Evolutionary conservation across 495 filamentous ascomycete genomes (phyloP).

Genomic region (Apodospora peruviana): DNA sequence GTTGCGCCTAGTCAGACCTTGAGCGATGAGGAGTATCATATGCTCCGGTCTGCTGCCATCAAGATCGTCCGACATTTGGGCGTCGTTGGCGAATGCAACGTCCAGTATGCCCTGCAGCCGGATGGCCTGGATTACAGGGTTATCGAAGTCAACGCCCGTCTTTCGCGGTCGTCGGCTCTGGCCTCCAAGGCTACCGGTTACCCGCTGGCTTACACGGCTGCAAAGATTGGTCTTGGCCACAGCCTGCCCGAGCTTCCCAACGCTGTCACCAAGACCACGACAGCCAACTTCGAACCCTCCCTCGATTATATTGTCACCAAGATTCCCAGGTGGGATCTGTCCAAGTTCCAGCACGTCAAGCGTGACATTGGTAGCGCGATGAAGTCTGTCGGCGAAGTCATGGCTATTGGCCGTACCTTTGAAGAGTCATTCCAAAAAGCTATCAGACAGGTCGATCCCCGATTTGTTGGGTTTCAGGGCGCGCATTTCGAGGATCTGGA

Average conservation of each 20-base stretch:
- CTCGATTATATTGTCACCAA: slow-evolving; percentile 97
- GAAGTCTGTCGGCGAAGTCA: slow-evolving; percentile 98
- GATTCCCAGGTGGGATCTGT: slow-evolving; percentile 94
- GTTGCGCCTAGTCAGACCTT: slow-evolving; percentile 93
- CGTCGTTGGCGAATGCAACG: slow-evolving; percentile 96
- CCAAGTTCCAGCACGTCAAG: slow-evolving; percentile 98
- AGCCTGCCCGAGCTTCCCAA: slow-evolving; percentile 93
- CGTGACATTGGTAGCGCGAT: slow-evolving; percentile 95
- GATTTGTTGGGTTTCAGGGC: slow-evolving; percentile 89
- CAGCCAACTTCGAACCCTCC: slow-evolving; percentile 96
- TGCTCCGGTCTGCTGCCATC: slow-evolving; percentile 93
- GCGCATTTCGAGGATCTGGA: slow-evolving; percentile 91
- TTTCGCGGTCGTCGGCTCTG: slow-evolving; percentile 91
- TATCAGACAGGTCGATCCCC: slow-evolving; percentile 90
- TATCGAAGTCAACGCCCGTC: slow-evolving; percentile 96
- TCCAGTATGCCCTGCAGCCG: slow-evolving; percentile 93
- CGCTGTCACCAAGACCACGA: slow-evolving; percentile 96
- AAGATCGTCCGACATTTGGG: slow-evolving; percentile 95
- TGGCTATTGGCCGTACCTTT: slow-evolving; percentile 97
- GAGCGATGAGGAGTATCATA: slow-evolving; percentile 97
- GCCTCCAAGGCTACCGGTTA: slow-evolving; percentile 98
- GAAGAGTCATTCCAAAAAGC: slow-evolving; percentile 99
- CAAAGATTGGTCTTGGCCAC: slow-evolving; percentile 94
- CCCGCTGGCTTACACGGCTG: slow-evolving; percentile 91
- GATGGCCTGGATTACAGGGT: slow-evolving; percentile 94